Percentiles rank a stretch among this genome's conserved stretches.
Conservation (phyloP, 768 basidiomycete species). For the Pholiota molesta region DNA sequence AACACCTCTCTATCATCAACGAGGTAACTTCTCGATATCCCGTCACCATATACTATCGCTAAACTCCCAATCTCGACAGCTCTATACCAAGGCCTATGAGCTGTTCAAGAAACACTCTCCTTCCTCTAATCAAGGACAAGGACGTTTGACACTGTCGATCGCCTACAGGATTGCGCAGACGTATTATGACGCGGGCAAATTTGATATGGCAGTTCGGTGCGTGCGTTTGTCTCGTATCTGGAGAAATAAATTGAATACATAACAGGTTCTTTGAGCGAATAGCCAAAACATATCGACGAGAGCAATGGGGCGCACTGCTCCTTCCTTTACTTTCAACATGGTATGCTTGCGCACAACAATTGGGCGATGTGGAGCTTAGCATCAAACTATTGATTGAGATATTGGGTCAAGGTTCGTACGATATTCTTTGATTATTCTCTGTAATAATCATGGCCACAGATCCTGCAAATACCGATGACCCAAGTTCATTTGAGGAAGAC, state of each 20-base stretch:
- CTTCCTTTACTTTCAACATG: constrained; percentile 75
- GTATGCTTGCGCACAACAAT: constrained; percentile 81
- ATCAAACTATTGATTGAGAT: constrained; percentile 82
- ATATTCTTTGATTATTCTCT: neutral
- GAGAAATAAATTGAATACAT: neutral
- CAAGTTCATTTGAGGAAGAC: constrained; percentile 63
- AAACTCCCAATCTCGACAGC: constrained; percentile 42
- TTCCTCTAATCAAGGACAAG: constrained; percentile 54
- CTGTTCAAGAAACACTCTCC: constrained; percentile 80
- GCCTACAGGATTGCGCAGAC: constrained; percentile 89
- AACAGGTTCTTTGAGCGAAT: constrained; percentile 92
- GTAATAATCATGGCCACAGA: constrained; percentile 27
- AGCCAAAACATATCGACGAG: constrained; percentile 83
- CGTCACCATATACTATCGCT: neutral
- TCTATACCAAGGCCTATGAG: constrained; percentile 95
- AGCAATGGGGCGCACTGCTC: constrained; percentile 79
- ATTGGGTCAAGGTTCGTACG: constrained; percentile 68
- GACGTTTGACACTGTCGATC: constrained; percentile 86
- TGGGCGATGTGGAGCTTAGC: constrained; percentile 77
- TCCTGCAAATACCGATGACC: constrained; percentile 46
- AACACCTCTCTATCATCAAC: constrained; percentile 79
- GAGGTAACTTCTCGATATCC: constrained; percentile 57
- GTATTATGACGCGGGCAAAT: constrained; percentile 79
- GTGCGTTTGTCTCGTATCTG: constrained; percentile 18
- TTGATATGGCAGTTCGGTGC: constrained; percentile 86